Conservation (phyloP, 192 early-diverging fungal species). For the Dispira simplex region DNA sequence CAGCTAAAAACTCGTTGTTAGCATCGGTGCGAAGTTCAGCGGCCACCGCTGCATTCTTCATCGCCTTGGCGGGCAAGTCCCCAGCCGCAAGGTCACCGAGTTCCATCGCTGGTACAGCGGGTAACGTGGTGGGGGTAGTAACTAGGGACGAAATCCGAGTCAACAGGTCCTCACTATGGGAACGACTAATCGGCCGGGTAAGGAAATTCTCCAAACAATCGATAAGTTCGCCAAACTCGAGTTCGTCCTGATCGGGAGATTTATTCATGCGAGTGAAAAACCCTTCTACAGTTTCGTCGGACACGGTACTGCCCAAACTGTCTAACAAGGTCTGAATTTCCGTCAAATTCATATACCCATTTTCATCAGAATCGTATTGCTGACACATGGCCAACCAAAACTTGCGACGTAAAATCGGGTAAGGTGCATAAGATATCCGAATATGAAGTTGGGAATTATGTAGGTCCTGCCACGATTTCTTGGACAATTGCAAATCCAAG, state of each 20-base stretch:
- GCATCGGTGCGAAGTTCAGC: no score
- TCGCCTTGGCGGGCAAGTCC: no score
- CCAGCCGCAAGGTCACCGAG: no score
- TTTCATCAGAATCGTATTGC: constrained; percentile 43
- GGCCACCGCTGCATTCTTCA: no score
- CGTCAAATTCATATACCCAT: constrained; percentile 35
- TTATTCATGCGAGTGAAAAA: constrained; percentile 34
- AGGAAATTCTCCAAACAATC: constrained; percentile 31
- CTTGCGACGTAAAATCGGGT: constrained; percentile 38
- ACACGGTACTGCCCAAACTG: constrained; percentile 45
- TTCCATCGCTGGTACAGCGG: no score
- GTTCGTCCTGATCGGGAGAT: constrained; percentile 34
- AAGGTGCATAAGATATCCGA: constrained; percentile 48
- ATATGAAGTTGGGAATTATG: constrained; percentile 32
- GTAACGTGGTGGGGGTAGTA: no score
- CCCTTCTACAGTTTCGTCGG: constrained; percentile 39
- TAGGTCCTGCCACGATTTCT: constrained; percentile 19
- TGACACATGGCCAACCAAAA: constrained; percentile 54
- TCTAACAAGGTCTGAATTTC: constrained; percentile 58
- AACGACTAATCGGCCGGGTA: no score
- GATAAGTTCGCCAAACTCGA: constrained; percentile 46
- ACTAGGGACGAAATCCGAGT: no score
- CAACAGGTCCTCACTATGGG: no score
- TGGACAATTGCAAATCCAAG: constrained; percentile 21
- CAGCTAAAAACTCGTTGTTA: no score